Evolutionary conservation across 2,329 filamentous ascomycete genomes (phyloP).

Genomic region (Elsinoe necatrix): DNA sequence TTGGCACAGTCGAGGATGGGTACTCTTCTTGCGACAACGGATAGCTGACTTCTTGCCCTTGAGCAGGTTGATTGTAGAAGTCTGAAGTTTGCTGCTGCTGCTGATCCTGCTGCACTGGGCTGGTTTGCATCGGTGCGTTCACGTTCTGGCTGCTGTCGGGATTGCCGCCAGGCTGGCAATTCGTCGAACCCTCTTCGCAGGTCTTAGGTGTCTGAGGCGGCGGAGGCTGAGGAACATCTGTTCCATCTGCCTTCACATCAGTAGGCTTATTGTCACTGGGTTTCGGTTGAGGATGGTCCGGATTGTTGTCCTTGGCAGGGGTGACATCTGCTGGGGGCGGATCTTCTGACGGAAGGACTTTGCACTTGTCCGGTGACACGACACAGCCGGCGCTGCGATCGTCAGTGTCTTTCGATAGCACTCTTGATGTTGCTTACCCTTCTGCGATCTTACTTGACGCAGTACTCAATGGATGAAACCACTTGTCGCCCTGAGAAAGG

Average conservation of each 20-base stretch:
- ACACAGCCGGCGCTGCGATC: background rate
- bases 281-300: background rate
- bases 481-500: background rate
- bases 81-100: background rate
- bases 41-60: background rate
- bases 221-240: background rate
- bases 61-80: background rate
- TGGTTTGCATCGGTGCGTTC: background rate
- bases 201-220: background rate
- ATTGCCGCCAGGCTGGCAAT: background rate
- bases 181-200: background rate
- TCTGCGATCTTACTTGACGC: slow-evolving; percentile 6
- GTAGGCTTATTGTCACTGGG: background rate
- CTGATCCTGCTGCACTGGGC: background rate
- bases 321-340: background rate
- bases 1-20: no score
- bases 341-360: background rate
- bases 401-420: background rate
- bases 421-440: background rate
- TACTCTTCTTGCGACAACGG: background rate
- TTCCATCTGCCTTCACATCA: background rate
- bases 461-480: background rate
- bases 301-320: background rate
- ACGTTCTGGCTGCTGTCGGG: background rate
- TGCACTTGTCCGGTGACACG: background rate